Evolutionary conservation across 169 alveolate species (phyloP).

Genomic region (Eimeria necatrix): DNA sequence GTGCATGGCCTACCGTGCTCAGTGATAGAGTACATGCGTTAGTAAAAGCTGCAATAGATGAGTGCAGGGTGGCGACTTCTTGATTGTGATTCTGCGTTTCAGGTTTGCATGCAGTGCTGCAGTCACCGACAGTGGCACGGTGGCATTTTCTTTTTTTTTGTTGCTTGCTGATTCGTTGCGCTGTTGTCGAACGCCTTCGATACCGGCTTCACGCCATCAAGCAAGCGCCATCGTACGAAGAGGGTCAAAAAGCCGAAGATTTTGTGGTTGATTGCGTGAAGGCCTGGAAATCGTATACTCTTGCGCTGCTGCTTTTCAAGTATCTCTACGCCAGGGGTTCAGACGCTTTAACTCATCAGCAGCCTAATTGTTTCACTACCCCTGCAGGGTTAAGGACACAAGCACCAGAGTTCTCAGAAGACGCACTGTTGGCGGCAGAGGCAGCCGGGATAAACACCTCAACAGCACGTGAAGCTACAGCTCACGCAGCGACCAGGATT

Average conservation of each 20-base stretch:
- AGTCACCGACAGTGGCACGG: conserved; percentile 76
- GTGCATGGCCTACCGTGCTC: not conserved
- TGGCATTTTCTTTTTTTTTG: conserved; percentile 67
- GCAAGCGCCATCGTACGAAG: not conserved
- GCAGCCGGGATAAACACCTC: conserved; percentile 59
- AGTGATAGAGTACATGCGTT: not conserved
- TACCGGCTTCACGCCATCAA: conserved; percentile 12
- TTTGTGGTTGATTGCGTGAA: conserved; percentile 62
- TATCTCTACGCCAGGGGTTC: conserved; percentile 71
- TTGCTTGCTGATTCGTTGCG: conserved; percentile 64
- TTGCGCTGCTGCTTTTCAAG: conserved; percentile 59
- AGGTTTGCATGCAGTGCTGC: conserved; percentile 72
- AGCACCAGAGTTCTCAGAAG: not conserved
- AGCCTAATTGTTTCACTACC: conserved; percentile 38
- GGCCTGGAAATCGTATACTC: conserved; percentile 74
- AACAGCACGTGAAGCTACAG: conserved; percentile 54
- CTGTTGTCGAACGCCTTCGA: conserved; percentile 67
- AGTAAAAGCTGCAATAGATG: no score
- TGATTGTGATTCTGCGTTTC: not conserved
- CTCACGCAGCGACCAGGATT: conserved; percentile 31
- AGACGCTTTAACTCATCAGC: conserved; percentile 65
- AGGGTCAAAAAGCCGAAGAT: not conserved
- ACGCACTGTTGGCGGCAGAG: conserved; percentile 61
- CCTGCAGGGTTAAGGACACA: conserved; percentile 8
- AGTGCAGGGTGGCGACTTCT: no score